Evolutionary conservation across 345 rosid genomes (phyloP).

Genomic region (Passiflora organensis): DNA sequence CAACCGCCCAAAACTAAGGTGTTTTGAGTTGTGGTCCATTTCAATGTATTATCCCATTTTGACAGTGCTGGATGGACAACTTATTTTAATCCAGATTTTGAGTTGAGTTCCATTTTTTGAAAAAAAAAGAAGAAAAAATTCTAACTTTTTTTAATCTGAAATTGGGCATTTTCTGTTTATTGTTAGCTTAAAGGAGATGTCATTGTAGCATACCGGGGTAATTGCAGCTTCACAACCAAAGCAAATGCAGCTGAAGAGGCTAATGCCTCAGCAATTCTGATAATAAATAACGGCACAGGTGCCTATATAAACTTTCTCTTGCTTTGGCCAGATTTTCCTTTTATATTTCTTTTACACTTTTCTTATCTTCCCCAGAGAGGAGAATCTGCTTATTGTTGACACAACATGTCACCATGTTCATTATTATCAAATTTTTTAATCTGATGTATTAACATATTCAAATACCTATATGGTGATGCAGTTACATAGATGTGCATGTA

Average conservation of each 20-base stretch:
- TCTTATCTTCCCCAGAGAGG: neutral
- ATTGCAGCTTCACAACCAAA: conserved; percentile 78
- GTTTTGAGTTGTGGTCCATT: conserved; percentile 2
- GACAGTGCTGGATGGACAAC: neutral
- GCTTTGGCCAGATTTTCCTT: too few species aligned
- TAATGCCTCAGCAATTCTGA: conserved; percentile 75
- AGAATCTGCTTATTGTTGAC: too few species aligned
- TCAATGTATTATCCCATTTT: neutral
- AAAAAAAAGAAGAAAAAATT: too few species aligned
- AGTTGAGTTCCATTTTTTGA: too few species aligned
- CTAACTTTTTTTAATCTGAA: conserved; percentile 8
- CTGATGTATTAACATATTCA: too few species aligned
- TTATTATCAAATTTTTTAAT: too few species aligned
- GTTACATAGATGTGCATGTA: too few species aligned
- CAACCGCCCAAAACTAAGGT: conserved; percentile 58
- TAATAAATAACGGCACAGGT: conserved; percentile 71
- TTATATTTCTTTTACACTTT: too few species aligned
- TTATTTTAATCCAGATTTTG: neutral
- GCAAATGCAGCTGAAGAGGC: conserved; percentile 64
- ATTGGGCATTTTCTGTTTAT: conserved; percentile 11
- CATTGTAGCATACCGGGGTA: conserved; percentile 71
- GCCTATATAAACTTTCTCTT: neutral
- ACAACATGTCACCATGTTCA: too few species aligned
- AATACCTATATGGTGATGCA: too few species aligned
- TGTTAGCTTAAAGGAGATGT: conserved; percentile 61